These are phyloP conservation scores for Fraxinus angustifolia DNA, from an alignment of 305 asterid species.

Conservation along the genomic window DNA sequence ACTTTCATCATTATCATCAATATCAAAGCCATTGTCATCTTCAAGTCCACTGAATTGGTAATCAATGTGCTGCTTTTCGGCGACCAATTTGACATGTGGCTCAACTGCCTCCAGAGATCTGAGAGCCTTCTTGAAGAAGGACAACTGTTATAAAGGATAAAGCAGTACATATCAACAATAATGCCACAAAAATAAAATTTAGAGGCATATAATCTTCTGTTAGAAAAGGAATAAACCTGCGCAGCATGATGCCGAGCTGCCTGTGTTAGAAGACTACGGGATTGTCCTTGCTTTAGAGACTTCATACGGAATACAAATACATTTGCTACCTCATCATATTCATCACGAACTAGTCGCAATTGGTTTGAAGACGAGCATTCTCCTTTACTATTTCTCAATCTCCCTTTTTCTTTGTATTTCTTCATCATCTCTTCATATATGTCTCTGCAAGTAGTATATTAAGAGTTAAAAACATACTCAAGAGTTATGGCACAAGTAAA, in stretches of 20 bases:
- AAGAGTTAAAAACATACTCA: slow-evolving; percentile 20
- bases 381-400: slow-evolving; percentile 55
- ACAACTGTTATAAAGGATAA: neutral
- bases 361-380: slow-evolving; percentile 60
- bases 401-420: slow-evolving; percentile 69
- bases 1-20: slow-evolving; percentile 30
- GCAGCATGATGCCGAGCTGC: slow-evolving; percentile 98
- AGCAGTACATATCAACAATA: slow-evolving; percentile 26
- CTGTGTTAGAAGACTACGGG: slow-evolving; percentile 88
- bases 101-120: too few relatives aligned
- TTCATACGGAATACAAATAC: slow-evolving; percentile 87
- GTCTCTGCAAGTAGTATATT: slow-evolving; percentile 47
- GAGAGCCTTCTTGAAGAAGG: too few relatives aligned
- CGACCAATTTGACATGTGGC: too few relatives aligned
- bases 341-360: slow-evolving; percentile 66
- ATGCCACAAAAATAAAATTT: slow-evolving; percentile 6
- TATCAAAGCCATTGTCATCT: neutral
- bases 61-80: too few relatives aligned
- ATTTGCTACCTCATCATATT: slow-evolving; percentile 81
- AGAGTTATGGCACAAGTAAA: slow-evolving; percentile 6
- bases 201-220: neutral
- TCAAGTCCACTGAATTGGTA: too few relatives aligned
- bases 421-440: slow-evolving; percentile 58
- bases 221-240: slow-evolving; percentile 31
- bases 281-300: slow-evolving; percentile 93